A percentile compares a stretch with the other conserved stretches of the same genome.
Conservation (phyloP, 352 stramenopile species). For the Globisporangium radiosum region DNA sequence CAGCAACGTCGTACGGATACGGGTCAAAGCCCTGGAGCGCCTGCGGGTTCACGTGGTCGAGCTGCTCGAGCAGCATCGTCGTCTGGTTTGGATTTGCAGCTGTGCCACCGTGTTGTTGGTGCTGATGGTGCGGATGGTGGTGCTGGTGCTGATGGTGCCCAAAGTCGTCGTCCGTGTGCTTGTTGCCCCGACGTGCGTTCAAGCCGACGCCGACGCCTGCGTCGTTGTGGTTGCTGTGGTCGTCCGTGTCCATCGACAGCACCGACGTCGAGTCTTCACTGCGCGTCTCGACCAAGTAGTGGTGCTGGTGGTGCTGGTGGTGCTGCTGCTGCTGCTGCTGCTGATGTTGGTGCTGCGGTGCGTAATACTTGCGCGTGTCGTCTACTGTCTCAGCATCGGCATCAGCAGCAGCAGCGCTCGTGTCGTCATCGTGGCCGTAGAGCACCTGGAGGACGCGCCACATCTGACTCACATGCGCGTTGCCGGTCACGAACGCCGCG, state of each 20-base stretch:
- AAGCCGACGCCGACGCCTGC: constrained; percentile 1
- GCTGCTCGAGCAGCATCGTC: constrained; percentile 69
- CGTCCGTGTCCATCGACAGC: constrained; percentile 15
- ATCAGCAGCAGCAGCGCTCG: too few species aligned
- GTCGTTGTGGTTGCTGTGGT: constrained; percentile 16
- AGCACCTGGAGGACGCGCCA: constrained; percentile 83
- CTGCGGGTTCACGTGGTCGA: constrained; percentile 83
- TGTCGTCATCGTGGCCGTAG: constrained; percentile 32
- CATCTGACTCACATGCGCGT: constrained; percentile 75
- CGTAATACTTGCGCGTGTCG: constrained; percentile 7
- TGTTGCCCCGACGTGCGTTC: constrained; percentile 5
- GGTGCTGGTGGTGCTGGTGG: constrained; percentile 1
- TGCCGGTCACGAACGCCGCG: constrained; percentile 65
- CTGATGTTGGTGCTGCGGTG: background rate
- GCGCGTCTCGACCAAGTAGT: constrained; percentile 11
- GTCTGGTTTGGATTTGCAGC: constrained; percentile 53
- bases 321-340: constrained; percentile 2
- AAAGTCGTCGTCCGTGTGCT: constrained; percentile 10
- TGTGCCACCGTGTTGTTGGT: background rate
- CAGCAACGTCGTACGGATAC: constrained; percentile 70
- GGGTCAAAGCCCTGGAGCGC: constrained; percentile 83
- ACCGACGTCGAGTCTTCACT: constrained; percentile 15
- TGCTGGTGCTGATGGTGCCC: background rate
- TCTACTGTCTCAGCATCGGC: constrained; percentile 5
- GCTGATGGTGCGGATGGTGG: background rate